Evolutionary conservation across 2,329 filamentous ascomycete species (phyloP), one percentile per base, ranked within the genome.

Genomic region (Pseudopithomyces chartarum): DNA sequence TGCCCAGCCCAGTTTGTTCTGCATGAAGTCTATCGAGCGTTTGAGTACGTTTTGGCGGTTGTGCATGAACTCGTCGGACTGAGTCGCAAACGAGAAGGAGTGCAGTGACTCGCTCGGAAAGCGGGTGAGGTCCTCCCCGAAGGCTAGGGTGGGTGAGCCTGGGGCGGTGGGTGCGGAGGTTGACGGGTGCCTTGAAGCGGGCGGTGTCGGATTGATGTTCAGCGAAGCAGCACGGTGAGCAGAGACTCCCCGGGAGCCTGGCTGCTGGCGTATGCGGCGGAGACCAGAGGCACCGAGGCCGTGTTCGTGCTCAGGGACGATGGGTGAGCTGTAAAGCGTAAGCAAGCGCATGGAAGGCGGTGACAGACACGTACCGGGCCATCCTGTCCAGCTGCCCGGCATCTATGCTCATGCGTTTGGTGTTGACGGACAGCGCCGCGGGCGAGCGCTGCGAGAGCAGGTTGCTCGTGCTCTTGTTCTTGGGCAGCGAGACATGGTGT

Each of bases 41-140:
- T 96, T 97, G 69, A 99, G 76, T 33, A 97, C 90, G 80, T 92
- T 96, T 74, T 98, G 93, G 53, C 95, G 89, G 74, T 87, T 97
- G 73, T 97, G 91, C 54, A 98, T 83, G 60, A 92, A 87, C 60
- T 98, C 94, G 70, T 97, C 93, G 2, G 93, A 94, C 76, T 97
- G 93, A 66, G 96, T 91, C 39, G 95, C 92, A 76, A 99, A 99
- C 12, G 94, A 98, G 79, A 99, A 99, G 1, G 95, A 99, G 77
- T 99, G 95, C 45, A 99, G 81, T 6, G 95, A 99, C 74, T 99
- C 95, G 66, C 91, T 92, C 1, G 95, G 94, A 73, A 99, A 99
- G 49, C 93, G 89, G 44, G 88, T 89, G 44, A 99, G 85, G 72
- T 99, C 95, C 80, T 98, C 95, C 69, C 87, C 85, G 71, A 92